Evolutionary conservation across 306 rosid genomes (phyloP).

Genomic region (Citrullus amarus): DNA sequence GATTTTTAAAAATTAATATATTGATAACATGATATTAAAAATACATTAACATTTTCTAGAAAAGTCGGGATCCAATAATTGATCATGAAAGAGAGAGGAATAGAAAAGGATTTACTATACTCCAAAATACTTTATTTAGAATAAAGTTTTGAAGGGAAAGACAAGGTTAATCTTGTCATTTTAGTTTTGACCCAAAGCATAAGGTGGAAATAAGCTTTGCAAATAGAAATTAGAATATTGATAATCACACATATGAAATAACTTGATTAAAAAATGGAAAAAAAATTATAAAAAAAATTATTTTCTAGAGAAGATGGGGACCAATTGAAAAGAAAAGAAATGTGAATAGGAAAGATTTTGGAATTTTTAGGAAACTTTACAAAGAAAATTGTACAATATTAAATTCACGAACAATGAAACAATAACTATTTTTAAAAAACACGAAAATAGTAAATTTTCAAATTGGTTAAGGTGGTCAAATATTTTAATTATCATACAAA

Average conservation of each 20-base stretch:
- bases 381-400: not conserved
- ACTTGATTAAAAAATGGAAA: not conserved
- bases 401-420: not conserved
- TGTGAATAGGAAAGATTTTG: not conserved
- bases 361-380: not conserved
- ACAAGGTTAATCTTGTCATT: not conserved
- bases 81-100: not conserved
- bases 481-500: no score
- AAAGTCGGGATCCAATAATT: not conserved
- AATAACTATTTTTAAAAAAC: no score
- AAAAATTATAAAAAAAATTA: not conserved
- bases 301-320: not conserved
- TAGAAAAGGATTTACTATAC: not conserved
- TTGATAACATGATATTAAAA: not conserved
- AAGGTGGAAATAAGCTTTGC: not conserved
- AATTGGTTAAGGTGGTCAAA: no score
- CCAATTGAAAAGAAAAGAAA: not conserved
- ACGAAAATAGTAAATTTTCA: no score
- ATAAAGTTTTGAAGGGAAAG: not conserved
- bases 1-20: not conserved
- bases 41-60: not conserved
- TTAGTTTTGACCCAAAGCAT: not conserved
- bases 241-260: not conserved
- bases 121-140: not conserved
- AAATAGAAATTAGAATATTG: not conserved